Conservation (phyloP, 2,329 filamentous ascomycete genomes). For the Ustulina deusta region DNA sequence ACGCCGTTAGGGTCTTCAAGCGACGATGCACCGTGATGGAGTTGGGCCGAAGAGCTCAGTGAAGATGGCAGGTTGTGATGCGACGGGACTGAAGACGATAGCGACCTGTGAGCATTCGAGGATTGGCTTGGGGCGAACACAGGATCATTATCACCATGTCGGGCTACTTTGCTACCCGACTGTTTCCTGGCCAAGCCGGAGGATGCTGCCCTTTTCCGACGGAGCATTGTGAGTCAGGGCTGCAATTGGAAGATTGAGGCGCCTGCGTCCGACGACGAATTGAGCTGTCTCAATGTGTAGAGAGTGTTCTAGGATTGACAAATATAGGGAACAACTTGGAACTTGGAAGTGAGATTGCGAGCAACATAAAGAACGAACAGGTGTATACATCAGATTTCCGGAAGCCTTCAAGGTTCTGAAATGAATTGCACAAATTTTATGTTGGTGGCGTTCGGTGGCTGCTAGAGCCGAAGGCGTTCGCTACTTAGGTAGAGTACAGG, state of each 20-base stretch:
- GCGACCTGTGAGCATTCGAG: constrained; percentile 12
- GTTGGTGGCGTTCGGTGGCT: not conserved
- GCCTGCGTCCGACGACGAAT: not conserved
- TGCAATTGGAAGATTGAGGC: constrained; percentile 1
- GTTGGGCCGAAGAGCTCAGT: constrained; percentile 32
- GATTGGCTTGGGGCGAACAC: constrained; percentile 31
- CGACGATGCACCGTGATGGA: constrained; percentile 35
- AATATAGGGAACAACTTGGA: too few species aligned
- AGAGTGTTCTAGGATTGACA: too few species aligned
- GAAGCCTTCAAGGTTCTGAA: too few species aligned
- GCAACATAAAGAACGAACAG: not conserved
- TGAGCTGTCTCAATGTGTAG: not conserved
- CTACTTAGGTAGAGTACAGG: not conserved
- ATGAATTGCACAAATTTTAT: too few species aligned
- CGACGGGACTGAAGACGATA: constrained; percentile 32
- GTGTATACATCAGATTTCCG: too few species aligned
- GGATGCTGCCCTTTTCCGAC: constrained; percentile 40
- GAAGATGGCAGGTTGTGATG: constrained; percentile 40
- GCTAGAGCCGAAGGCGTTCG: not conserved
- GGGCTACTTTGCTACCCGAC: constrained; percentile 36
- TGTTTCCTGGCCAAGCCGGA: constrained; percentile 27
- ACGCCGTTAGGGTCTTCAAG: constrained; percentile 51
- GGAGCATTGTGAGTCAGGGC: constrained; percentile 26
- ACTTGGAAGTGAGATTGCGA: too few species aligned
- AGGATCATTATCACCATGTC: constrained; percentile 31